These are phyloP conservation scores for Microdochium paspali DNA, from an alignment of 2,329 filamentous ascomycete species.

Conservation along the genomic window DNA sequence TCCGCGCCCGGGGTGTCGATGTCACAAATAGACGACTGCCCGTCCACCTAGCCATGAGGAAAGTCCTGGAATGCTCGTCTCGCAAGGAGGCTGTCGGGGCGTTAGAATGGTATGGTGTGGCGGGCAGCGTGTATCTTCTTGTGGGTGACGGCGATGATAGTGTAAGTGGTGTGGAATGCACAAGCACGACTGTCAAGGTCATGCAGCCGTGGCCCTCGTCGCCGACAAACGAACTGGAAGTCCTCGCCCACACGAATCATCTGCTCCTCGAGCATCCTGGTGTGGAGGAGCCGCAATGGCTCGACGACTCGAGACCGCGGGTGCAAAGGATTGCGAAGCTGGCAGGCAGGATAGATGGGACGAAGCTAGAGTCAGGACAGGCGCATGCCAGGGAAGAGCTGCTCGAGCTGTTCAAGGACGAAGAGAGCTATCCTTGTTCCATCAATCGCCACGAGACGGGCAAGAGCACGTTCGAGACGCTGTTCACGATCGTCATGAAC, in stretches of 20 bases:
- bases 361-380: neutral
- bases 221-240: slow-evolving; percentile 4
- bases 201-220: neutral
- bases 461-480: slow-evolving; percentile 12
- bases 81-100: slow-evolving; percentile 32
- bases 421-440: slow-evolving; percentile 14
- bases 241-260: slow-evolving; percentile 34
- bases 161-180: slow-evolving; percentile 33
- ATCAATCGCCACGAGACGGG: slow-evolving; percentile 18
- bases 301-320: slow-evolving; percentile 17
- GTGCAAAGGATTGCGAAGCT: slow-evolving; percentile 15
- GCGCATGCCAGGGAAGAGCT: slow-evolving; percentile 8
- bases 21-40: slow-evolving; percentile 32
- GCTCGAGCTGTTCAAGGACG: slow-evolving; percentile 16
- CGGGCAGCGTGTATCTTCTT: slow-evolving; percentile 39
- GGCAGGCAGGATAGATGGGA: slow-evolving; percentile 2
- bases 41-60: slow-evolving; percentile 50
- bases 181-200: slow-evolving; percentile 17
- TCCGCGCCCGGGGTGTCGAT: slow-evolving; percentile 46
- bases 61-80: slow-evolving; percentile 40
- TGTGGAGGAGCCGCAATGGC: slow-evolving; percentile 19
- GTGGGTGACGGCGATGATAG: slow-evolving; percentile 26
- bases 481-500: slow-evolving; percentile 23
- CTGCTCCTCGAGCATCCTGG: slow-evolving; percentile 20
- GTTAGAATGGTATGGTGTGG: slow-evolving; percentile 33